Evolutionary conservation across 2,329 filamentous ascomycete species (phyloP), one percentile per base, ranked within the genome.

Genomic region (Metarhizium anisopliae): DNA sequence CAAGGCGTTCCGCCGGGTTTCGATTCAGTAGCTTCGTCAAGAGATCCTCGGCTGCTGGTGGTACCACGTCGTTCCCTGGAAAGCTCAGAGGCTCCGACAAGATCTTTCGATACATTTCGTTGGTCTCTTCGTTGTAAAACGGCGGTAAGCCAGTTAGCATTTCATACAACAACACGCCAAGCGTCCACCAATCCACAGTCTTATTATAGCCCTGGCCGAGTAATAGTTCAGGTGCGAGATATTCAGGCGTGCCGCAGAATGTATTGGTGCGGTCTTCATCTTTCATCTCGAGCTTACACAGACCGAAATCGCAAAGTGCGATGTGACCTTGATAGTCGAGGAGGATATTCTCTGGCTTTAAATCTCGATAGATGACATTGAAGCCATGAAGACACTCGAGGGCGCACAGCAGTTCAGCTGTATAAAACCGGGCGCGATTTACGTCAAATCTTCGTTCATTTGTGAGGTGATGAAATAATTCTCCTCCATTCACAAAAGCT

Each of bases 281-380:
- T 81, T 96, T 97, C 92, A 97, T 97, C 68, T 97, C 93, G 58
- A 97, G 79, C 76, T 97, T 97, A 81, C n/a, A 99, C n/a, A 99
- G 85, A 60, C 94, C 94, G 68, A 97, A 97, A 72, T 99, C 94
- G 69, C 94, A 99, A 14, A 99, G 83, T 29, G 94, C 93, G 68
- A 99, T 97, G 72, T 99, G 94, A 52, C 94, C 94, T 58, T 93
- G 93, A 74, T 96, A 97, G 73, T 99, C 94, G 40, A 99, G 84
- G 56, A 99, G 80, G 68, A 99, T 99, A 70, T 99, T 96, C 76
- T 96, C 92, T 10, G 87, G 87, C 71, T 84, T 84, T 51, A 84
- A 74, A 61, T 84, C 81, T 57, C 81, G 78, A 75, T 97, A 99
- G 68, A 99, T 97, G 71, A 99, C 93, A 68, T 95, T 96, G 80